Evolutionary conservation across 2,329 filamentous ascomycete genomes (phyloP), one percentile per base, ranked within the genome.

Genomic region (Botrytis aclada): DNA sequence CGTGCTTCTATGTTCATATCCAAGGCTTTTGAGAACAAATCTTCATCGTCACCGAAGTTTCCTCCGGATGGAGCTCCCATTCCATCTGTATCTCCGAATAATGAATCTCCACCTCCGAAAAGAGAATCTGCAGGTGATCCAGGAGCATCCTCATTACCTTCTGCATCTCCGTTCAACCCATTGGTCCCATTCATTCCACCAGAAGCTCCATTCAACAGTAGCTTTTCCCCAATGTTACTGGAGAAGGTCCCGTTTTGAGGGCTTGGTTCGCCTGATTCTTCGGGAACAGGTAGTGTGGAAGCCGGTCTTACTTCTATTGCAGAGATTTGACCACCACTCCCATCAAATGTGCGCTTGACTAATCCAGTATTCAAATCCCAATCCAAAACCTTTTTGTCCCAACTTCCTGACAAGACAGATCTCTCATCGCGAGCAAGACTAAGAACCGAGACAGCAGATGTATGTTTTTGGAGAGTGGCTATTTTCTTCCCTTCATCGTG

Each of bases 401-500:
- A 99, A 81, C 94, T 95, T 5, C 96, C 96, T 47, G 94, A 98
- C 14, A 99, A 83, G 6, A 98, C 88, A 56, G 92, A 95, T 79
- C 88, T 91, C 83, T 99, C 96, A 77, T 98, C 95, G 8, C 92
- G 89, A 0, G 93, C 89, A 20, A 99, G 84, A 16, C 89, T 91
- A 73, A 99, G 83, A 8, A 97, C 93, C 32, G 94, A 97, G 29
- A 99, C 96, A 0, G 96, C 95, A 64, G 95, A 97, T 2, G 90
- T 94, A 81, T 99, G 96, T 76, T 92, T 89, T 74, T 92, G 90
- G 34, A 99, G 85, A 47, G 91, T 92, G 14, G 90, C 88, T 72
- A 99, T 97, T 69, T 93, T 89, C 81, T 95, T 97, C 18, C 96
- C 96, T 82, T 98, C 96, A 76, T 98, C 94, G 79, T 99, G 95